Base-by-base conservation (phyloP, 768 basidiomycete genomes). In the Lentinus tigrinus region DNA sequence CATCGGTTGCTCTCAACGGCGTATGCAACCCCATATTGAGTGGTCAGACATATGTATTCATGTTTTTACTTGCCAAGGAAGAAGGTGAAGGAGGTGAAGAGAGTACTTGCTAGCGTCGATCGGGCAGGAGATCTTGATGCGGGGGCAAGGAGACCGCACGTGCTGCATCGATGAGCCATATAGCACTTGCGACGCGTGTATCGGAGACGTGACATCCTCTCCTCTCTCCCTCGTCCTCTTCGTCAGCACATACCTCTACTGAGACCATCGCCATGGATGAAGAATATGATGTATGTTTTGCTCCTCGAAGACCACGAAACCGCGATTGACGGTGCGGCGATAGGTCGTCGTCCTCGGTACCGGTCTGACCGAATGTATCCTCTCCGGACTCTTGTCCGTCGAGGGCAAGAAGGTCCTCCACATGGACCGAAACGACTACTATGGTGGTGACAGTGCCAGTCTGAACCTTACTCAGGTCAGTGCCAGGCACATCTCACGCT, bases 321-420 rank as follows among this genome's bases (percentile, higher is more conserved):
- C 27, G 31, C 31, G 28, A 6, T 23, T 52, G 4, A 27, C 52
- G 48, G 31, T 50, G 27, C 16, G 23, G 31, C 34, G 31, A 40
- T 71, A 93, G 90, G 91, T 91, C 74, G 83, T 93, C 73, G 89
- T 95, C 63, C 84, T 98, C 67, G 97, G 97, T 60, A 99, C 97
- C 61, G 97, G 97, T 61, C 78, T 99, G 70, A 98, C 96, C 27
- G 97, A 99, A 75, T 98, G 97, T 77, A 95, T 98, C 73, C 85
- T 99, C 61, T 98, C 97, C 16, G 97, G 97, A 37, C 77, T 99
- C 67, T 81, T 99, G 67, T 98, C 96, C n/a, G 96, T 98, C 44
- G 97, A 98, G 73, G 96, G 97, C 63, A 98, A 98, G 84, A 99
- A 98, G 78, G 97, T 99, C 68, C 86, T 99, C 50, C 97, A 99